Evolutionary conservation across 129 eudicot species (phyloP).

Genomic region (Deinandra increscens): DNA sequence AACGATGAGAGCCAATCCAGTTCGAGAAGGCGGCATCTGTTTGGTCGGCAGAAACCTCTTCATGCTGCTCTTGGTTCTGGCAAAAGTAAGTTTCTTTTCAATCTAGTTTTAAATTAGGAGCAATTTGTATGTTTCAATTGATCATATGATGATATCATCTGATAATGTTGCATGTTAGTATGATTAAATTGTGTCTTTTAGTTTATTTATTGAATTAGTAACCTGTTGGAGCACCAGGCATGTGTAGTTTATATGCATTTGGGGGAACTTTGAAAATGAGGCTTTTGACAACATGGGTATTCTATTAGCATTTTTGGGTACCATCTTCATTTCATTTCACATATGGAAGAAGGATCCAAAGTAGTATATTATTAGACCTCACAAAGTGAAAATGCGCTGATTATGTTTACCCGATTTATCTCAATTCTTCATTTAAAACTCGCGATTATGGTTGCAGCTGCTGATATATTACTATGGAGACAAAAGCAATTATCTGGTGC

Average conservation of each 20-base stretch:
- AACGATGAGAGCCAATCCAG: neutral
- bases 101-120: neutral
- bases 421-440: neutral
- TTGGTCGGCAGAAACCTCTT: slow-evolving; percentile 80
- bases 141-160: neutral
- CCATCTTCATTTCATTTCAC: no score
- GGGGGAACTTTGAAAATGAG: neutral
- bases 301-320: no score
- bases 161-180: neutral
- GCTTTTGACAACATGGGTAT: no score
- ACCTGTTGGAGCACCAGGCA: neutral
- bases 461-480: slow-evolving; percentile 78
- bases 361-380: neutral
- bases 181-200: neutral
- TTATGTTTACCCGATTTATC: neutral
- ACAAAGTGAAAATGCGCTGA: neutral
- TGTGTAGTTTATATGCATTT: neutral
- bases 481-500: slow-evolving; percentile 75
- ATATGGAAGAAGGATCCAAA: neutral
- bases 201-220: neutral
- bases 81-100: slow-evolving; percentile 43
- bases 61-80: slow-evolving; percentile 78
- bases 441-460: slow-evolving; percentile 48
- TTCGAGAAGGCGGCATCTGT: slow-evolving; percentile 42
- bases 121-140: neutral